A percentile compares a stretch with the other conserved stretches of the same genome.
Conservation (phyloP, 2,329 filamentous ascomycete genomes). For the Sclerotinia subarctica region DNA sequence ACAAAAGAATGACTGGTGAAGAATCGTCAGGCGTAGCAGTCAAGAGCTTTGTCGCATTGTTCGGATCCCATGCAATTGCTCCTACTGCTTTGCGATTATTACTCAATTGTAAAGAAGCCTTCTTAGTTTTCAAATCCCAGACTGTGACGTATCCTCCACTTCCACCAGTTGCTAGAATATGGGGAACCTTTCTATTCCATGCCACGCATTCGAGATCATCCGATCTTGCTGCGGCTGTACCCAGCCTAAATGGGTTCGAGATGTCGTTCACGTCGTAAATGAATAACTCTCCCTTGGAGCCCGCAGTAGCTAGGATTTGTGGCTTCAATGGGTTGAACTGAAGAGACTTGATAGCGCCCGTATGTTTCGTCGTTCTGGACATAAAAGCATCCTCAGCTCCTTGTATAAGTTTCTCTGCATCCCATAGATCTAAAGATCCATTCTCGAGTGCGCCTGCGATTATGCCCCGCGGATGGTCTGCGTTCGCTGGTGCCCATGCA, state of each 20-base stretch:
- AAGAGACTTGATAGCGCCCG: slow-evolving; percentile 85
- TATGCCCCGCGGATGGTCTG: slow-evolving; percentile 76
- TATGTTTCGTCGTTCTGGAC: slow-evolving; percentile 85
- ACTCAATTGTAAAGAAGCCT: slow-evolving; percentile 92
- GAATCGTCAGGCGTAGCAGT: slow-evolving; percentile 89
- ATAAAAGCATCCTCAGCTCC: slow-evolving; percentile 71
- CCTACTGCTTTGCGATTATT: slow-evolving; percentile 91
- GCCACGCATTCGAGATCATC: slow-evolving; percentile 96
- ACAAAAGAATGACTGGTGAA: slow-evolving; percentile 82
- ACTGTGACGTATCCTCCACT: slow-evolving; percentile 94
- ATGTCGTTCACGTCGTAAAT: slow-evolving; percentile 93
- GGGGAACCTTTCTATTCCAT: slow-evolving; percentile 97
- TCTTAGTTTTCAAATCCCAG: slow-evolving; percentile 98
- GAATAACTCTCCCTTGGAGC: slow-evolving; percentile 92
- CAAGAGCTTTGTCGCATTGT: slow-evolving; percentile 88
- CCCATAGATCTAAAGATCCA: slow-evolving; percentile 89
- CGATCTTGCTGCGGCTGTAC: slow-evolving; percentile 80
- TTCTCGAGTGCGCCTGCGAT: slow-evolving; percentile 95
- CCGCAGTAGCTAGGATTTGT: slow-evolving; percentile 87
- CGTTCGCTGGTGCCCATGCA: slow-evolving; percentile 82
- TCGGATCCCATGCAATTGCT: slow-evolving; percentile 95
- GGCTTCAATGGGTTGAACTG: slow-evolving; percentile 95
- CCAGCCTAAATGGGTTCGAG: slow-evolving; percentile 81
- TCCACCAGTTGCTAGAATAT: slow-evolving; percentile 93
- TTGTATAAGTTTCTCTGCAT: slow-evolving; percentile 66